Evolutionary conservation across 192 early-diverging fungal species (phyloP).

Genomic region (Linnemannia schmuckeri): DNA sequence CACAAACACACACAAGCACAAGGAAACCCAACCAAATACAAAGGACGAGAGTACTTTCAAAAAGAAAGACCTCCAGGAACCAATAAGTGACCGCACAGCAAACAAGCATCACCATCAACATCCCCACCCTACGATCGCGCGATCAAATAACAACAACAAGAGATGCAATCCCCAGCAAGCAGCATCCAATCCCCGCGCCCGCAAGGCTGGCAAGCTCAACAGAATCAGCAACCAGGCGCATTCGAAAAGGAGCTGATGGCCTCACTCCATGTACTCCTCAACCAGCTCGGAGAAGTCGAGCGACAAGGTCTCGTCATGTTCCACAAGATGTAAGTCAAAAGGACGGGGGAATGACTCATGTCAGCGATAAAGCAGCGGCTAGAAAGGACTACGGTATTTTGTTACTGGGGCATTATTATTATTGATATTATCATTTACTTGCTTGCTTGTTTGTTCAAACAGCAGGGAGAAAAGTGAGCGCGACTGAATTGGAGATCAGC

Average conservation of each 20-base stretch:
- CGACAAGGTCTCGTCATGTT: conserved; percentile 56
- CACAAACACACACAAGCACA: not conserved
- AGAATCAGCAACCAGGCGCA: conserved; percentile 25
- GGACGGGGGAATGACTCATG: too few species aligned
- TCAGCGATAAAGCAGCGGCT: too few species aligned
- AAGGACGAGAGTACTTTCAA: not conserved
- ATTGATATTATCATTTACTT: not conserved
- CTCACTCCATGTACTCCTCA: conserved; percentile 35
- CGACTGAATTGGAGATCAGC: too few species aligned
- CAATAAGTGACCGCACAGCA: not conserved
- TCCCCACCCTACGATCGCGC: not conserved
- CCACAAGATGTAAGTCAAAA: conserved; percentile 42
- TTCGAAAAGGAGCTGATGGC: conserved; percentile 53
- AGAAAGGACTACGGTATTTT: too few species aligned
- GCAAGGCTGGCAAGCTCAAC: conserved; percentile 19
- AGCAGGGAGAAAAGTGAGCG: too few species aligned
- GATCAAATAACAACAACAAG: not conserved
- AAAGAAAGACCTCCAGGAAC: not conserved
- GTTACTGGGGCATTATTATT: too few species aligned
- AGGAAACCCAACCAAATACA: not conserved
- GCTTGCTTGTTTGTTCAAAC: not conserved
- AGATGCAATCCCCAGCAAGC: conserved; percentile 52
- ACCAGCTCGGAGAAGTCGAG: conserved; percentile 49
- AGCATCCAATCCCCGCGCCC: conserved; percentile 53
- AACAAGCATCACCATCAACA: not conserved